phyloP scores from a whole-genome alignment of 331 rosid genomes.

The Rosa hybrid region DNA sequence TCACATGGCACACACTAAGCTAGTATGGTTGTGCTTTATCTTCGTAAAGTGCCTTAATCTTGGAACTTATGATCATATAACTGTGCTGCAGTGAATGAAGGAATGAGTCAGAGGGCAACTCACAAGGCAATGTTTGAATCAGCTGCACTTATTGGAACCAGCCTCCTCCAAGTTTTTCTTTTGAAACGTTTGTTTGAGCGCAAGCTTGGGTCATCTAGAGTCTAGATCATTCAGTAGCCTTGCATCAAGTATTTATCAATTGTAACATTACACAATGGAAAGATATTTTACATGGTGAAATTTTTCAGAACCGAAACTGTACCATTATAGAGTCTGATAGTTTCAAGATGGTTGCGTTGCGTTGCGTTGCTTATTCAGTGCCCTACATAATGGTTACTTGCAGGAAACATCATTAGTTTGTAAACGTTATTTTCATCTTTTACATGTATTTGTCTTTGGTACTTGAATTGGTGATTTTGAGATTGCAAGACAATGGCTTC shows the following conservation, averaged over 20 bases:
- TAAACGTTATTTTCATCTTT: not conserved
- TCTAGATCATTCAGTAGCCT: slow-evolving; percentile 38
- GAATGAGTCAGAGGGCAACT: slow-evolving; percentile 77
- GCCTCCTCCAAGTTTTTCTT: slow-evolving; percentile 78
- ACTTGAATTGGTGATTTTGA: not conserved
- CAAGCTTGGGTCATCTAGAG: slow-evolving; percentile 75
- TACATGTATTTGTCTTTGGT: not conserved
- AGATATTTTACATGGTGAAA: slow-evolving; percentile 9
- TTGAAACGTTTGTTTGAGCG: slow-evolving; percentile 75
- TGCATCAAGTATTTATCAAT: not conserved
- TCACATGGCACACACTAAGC: not conserved
- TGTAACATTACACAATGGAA: slow-evolving; percentile 30
- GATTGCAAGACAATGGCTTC: not conserved
- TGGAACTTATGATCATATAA: not conserved
- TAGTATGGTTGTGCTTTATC: not conserved
- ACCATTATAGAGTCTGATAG: not conserved
- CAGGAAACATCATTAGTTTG: not conserved
- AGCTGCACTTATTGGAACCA: slow-evolving; percentile 65
- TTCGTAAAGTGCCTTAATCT: not conserved
- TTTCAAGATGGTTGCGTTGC: slow-evolving; percentile 2
- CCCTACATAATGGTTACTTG: not conserved
- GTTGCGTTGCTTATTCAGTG: not conserved
- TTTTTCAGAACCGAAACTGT: not conserved
- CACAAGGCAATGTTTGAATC: slow-evolving; percentile 84
- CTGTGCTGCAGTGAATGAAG: slow-evolving; percentile 73